These are phyloP conservation scores for Sanghuangporus baumii DNA, from an alignment of 1,284 basidiomycete species.

Conservation along the genomic window DNA sequence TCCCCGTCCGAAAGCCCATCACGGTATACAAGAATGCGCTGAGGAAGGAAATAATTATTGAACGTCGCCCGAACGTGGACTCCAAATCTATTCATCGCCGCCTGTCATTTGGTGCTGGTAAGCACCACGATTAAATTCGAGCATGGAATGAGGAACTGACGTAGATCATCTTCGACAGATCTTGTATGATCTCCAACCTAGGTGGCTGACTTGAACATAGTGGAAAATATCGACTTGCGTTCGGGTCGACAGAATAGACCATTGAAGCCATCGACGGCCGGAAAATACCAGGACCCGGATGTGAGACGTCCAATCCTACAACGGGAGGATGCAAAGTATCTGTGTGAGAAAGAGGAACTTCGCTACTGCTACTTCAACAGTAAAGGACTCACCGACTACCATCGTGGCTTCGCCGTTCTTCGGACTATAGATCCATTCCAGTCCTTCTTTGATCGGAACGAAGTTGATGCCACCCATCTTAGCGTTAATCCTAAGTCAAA, in stretches of 20 bases:
- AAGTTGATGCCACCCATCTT: conserved; percentile 36
- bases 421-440: conserved; percentile 28
- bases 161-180: conserved; percentile 15
- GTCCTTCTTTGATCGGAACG: conserved; percentile 22
- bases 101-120: neutral
- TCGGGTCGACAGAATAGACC: conserved; percentile 30
- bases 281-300: conserved; percentile 30
- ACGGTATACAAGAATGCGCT: conserved; percentile 29
- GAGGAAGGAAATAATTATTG: conserved; percentile 12
- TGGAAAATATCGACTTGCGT: conserved; percentile 21
- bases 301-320: conserved; percentile 37
- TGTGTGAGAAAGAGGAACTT: neutral
- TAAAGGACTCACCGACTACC: neutral
- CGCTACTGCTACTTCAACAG: neutral
- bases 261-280: conserved; percentile 35
- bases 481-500: conserved; percentile 32
- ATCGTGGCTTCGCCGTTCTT: conserved; percentile 29
- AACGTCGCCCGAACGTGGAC: neutral
- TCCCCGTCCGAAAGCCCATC: conserved; percentile 39
- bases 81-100: conserved; percentile 17
- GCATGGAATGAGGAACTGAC: conserved; percentile 1
- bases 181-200: conserved; percentile 15
- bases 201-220: conserved; percentile 10
- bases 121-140: no score
- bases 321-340: neutral